Conservation (phyloP, 768 basidiomycete species). For the Boletellus sp. region DNA sequence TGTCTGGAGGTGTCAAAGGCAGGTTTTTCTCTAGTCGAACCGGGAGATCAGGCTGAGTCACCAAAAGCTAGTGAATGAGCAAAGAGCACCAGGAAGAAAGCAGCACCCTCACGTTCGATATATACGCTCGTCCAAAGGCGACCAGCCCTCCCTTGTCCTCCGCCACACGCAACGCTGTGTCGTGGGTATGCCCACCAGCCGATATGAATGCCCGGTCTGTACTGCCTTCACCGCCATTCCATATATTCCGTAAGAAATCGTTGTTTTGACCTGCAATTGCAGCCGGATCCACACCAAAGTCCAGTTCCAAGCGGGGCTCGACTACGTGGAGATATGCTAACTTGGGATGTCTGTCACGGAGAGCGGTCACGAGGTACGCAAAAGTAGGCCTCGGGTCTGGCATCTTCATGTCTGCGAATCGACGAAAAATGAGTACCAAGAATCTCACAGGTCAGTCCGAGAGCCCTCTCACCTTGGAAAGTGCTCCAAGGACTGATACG, state of each 20-base stretch:
- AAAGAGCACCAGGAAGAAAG: not conserved
- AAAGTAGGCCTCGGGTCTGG: conserved; percentile 52
- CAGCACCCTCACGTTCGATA: conserved; percentile 1
- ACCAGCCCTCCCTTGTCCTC: conserved; percentile 1
- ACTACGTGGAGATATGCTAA: conserved; percentile 51
- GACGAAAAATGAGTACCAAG: not conserved
- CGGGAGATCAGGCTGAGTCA: conserved; percentile 29
- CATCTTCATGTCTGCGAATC: conserved; percentile 47
- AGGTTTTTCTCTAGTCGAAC: conserved; percentile 17
- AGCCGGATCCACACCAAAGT: not conserved
- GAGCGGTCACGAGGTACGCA: conserved; percentile 40
- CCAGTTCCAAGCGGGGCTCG: conserved; percentile 35
- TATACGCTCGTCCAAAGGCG: conserved; percentile 28
- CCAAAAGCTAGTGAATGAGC: not conserved
- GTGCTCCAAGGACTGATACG: conserved; percentile 55
- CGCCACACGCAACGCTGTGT: not conserved
- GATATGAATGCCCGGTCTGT: not conserved
- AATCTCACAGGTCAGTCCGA: not conserved
- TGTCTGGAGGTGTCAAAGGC: conserved; percentile 15
- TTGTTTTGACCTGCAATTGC: conserved; percentile 29
- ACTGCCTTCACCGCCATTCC: not conserved
- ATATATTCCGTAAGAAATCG: conserved; percentile 36
- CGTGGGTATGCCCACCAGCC: conserved; percentile 1
- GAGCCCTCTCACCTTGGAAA: conserved; percentile 33
- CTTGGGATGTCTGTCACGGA: conserved; percentile 29